Percentiles rank a stretch among this genome's conserved stretches.
Evolutionary conservation across 257 asterid genomes (phyloP).

Genomic region (Solanum sitiens): DNA sequence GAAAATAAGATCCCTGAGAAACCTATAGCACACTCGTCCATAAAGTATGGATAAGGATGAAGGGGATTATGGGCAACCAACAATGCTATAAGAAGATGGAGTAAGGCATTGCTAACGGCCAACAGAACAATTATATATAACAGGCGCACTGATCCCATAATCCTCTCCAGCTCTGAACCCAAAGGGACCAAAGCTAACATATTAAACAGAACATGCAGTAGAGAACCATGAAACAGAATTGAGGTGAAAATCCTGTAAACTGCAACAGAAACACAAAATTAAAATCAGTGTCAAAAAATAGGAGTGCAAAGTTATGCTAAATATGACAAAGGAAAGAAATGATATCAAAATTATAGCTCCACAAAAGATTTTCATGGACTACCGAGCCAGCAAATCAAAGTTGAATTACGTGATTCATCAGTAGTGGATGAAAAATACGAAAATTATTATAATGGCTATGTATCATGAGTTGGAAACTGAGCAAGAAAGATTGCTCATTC

Average conservation of each 20-base stretch:
- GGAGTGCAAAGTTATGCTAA: neutral
- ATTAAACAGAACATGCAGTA: conserved; percentile 86
- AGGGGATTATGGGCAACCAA: conserved; percentile 63
- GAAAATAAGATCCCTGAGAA: conserved; percentile 92
- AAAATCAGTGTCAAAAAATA: neutral
- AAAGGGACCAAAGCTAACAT: conserved; percentile 95
- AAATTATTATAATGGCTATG: neutral
- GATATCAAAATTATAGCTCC: neutral
- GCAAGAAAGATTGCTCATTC: neutral
- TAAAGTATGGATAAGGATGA: conserved; percentile 20
- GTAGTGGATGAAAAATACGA: neutral
- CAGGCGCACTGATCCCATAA: conserved; percentile 93
- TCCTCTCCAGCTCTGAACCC: conserved; percentile 98
- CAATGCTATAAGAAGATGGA: conserved; percentile 62
- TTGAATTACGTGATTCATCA: neutral
- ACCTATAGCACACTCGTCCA: conserved; percentile 90
- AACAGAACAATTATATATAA: conserved; percentile 47
- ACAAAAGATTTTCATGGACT: neutral
- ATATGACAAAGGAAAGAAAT: neutral
- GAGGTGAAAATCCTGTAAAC: conserved; percentile 84
- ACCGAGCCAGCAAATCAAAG: neutral
- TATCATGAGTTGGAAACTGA: neutral
- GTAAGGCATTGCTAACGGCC: conserved; percentile 74
- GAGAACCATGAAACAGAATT: conserved; percentile 79
- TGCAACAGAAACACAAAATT: conserved; percentile 19